Evolutionary conservation across 2,329 filamentous ascomycete species (phyloP), one percentile per base, ranked within the genome.

Genomic region (Drechslerella coelobrocha): DNA sequence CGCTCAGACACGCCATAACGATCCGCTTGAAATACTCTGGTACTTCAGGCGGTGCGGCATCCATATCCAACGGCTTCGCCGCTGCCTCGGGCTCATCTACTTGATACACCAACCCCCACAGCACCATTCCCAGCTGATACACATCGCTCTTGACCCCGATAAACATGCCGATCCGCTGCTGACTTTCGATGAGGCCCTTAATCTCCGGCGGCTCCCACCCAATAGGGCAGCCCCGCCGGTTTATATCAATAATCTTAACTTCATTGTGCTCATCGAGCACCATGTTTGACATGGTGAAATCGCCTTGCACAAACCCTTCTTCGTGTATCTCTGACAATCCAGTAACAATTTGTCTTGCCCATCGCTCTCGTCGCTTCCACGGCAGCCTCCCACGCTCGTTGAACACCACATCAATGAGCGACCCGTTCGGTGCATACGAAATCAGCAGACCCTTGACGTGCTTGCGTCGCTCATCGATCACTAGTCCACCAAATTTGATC

Each of bases 181-280:
- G 90, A 78, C 88, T 92, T 73, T 93, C 88, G 71, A 97, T 91
- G 61, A 97, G 86, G 4, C 86, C 85, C 14, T 88, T 89, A 61
- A 95, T 89, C 79, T 99, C 94, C 2, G 94, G 94, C 1, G 94
- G 92, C 75, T 99, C 94, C 94, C 94, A 99, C 23, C 93, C 93
- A 2, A 97, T 90, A 0, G 94, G 94, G 76, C 94, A 99, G n/a
- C 94, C 94, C 75, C 94, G 85, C 61, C 94, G 85, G 80, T 99
- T 99, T 81, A 99, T 97, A 79, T 99, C 94, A 77, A 99, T 99
- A 74, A 99, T 97, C 76, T 95, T 93, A 7, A 93, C 94, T 76
- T 97, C 85, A 77, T 92, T 88, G 45, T 89, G 80, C 10, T 84
- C 83, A 78, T 97, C 91, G 76, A 99, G 89, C 72, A 99, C 94